These are phyloP conservation scores for Plectosphaerella sp. DNA, from an alignment of 2,329 filamentous ascomycete species.

Conservation along the genomic window DNA sequence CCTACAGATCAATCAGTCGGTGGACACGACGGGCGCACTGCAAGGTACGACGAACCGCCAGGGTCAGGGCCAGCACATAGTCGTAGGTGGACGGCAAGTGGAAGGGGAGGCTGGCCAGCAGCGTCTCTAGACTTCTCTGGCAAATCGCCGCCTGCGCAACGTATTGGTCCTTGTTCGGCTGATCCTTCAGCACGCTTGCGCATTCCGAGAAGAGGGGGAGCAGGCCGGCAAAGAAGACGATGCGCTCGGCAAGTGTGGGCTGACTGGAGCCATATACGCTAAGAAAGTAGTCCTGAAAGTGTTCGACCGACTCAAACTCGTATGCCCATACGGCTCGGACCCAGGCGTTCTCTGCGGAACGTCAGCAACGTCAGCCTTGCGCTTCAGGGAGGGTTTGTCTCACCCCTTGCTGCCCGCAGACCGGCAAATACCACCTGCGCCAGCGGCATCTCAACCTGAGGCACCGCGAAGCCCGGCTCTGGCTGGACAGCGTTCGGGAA, in stretches of 20 bases:
- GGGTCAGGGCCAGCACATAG: conserved; percentile 9
- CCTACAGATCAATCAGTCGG: neutral
- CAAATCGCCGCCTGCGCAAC: conserved; percentile 10
- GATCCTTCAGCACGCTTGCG: conserved; percentile 3
- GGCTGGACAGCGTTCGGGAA: conserved; percentile 8
- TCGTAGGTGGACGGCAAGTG: conserved; percentile 13
- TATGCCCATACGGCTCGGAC: conserved; percentile 6
- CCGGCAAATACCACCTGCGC: conserved; percentile 9
- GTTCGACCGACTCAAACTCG: conserved; percentile 1
- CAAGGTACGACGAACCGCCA: neutral
- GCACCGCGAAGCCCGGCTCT: neutral
- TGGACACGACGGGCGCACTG: neutral
- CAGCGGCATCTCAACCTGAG: conserved; percentile 6
- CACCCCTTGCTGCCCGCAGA: conserved; percentile 9
- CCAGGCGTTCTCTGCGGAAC: neutral
- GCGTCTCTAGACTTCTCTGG: conserved; percentile 14
- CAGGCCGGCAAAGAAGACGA: conserved; percentile 14
- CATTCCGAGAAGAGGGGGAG: conserved; percentile 16
- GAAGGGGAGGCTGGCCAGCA: conserved; percentile 14
- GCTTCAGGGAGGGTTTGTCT: neutral
- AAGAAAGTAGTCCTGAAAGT: conserved; percentile 15
- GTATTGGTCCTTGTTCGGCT: conserved; percentile 7
- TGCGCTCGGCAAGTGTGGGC: conserved; percentile 11
- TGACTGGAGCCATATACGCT: conserved; percentile 12
- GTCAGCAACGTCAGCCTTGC: neutral